A percentile compares a stretch with the other conserved stretches of the same genome.
Evolutionary conservation across 768 basidiomycete species (phyloP).

Genomic region (Lactarius psammicola): DNA sequence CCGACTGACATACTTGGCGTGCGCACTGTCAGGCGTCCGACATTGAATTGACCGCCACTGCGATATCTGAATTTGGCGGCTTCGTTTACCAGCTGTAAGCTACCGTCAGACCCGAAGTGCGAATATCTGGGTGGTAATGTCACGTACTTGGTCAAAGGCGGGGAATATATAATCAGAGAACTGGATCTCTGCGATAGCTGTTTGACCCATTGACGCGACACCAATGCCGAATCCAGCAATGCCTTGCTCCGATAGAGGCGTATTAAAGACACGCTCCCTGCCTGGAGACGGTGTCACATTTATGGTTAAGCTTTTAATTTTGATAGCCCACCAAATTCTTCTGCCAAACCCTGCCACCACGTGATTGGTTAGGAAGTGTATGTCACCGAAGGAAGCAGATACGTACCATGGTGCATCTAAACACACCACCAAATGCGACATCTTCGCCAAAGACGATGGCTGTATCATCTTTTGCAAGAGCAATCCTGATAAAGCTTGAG

Average conservation of each 20-base stretch:
- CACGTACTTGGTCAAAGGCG: constrained; percentile 84
- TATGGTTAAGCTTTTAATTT: not conserved
- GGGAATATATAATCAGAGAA: constrained; percentile 92
- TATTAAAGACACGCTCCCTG: constrained; percentile 92
- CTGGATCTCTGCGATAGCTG: constrained; percentile 92
- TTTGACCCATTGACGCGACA: constrained; percentile 88
- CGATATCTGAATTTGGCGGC: constrained; percentile 92
- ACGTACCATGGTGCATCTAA: constrained; percentile 86
- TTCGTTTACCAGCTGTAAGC: constrained; percentile 80
- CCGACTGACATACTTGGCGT: constrained; percentile 89
- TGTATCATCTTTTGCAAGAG: constrained; percentile 78
- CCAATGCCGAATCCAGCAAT: constrained; percentile 96
- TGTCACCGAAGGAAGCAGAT: not conserved
- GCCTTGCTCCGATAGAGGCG: constrained; percentile 88
- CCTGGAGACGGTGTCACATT: constrained; percentile 43
- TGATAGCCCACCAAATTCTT: constrained; percentile 75
- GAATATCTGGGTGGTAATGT: not conserved
- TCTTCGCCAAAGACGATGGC: constrained; percentile 91
- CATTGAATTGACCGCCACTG: constrained; percentile 78
- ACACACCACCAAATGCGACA: constrained; percentile 93
- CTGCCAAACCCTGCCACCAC: constrained; percentile 68
- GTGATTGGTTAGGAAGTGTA: not conserved
- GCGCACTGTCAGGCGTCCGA: constrained; percentile 79
- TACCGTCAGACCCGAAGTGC: constrained; percentile 7
- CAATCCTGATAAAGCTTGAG: constrained; percentile 51